Base-by-base conservation (phyloP, 768 basidiomycete species). In the Phaffia tasmanica region DNA sequence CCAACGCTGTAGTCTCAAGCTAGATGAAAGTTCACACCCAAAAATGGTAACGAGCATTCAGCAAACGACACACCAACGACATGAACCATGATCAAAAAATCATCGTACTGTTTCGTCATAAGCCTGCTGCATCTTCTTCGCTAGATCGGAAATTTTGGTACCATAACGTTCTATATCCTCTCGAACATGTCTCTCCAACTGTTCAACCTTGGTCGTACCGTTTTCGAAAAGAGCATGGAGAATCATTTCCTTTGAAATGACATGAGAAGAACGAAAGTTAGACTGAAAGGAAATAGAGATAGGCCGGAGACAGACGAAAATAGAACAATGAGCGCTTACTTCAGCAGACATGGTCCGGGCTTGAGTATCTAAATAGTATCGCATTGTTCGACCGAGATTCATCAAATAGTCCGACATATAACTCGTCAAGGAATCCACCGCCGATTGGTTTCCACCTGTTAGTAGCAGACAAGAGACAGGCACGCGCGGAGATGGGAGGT, bases 201-300 rank as follows among this genome's bases (percentile, higher is more conserved):
- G 86, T 72, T 84, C 81, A 11, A 91, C 78, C 64, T 84, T 82
- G 0, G 88, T 83, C 8, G 83, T 84, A 5, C 93, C 93, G 68
- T 87, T 88, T 77, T 95, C 90, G 70, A 92, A 89, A 21, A 97
- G 78, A 0, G 89, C 87, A 74, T 94, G 90, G 1, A 92, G 81
- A 48, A 94, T 85, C 46, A 95, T 93, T 84, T 94, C 90, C 90
- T 94, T 67, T n/a, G 53, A 35, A 42, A 0, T 25, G 19, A 8
- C 2, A 42, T 11, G n/a, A n/a, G 55, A 16, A 23, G 47, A 50
- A 29, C 6, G 47, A 48, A 18, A 15, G 15, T 50, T 6, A 51
- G 48, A 11, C 23, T 14, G 5, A 57, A 53, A 42, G 42, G 35
- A 50, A 55, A 5, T 64, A 63, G 19, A 50, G 29, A 15, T 14